A percentile compares a stretch with the other conserved stretches of the same genome.
phyloP scores from a whole-genome alignment of 768 basidiomycete species.

The Boletus eberwhitei region DNA sequence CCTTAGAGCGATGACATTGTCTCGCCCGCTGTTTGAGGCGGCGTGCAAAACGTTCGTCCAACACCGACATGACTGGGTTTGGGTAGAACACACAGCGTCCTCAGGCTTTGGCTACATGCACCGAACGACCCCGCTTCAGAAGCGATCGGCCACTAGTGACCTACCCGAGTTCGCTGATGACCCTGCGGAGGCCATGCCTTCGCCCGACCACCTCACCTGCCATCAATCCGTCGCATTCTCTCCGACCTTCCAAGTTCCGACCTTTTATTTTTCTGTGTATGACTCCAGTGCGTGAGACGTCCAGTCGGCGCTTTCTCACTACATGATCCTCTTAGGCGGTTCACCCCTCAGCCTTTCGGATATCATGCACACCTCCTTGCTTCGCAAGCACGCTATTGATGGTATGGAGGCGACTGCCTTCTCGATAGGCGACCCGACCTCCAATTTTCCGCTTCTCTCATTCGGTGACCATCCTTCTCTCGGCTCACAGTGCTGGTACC shows the following conservation, averaged over 20 bases:
- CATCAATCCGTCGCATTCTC: constrained; percentile 74
- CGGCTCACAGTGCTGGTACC: constrained; percentile 74
- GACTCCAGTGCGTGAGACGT: constrained; percentile 55
- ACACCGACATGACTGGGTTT: constrained; percentile 49
- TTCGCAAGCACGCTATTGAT: constrained; percentile 47
- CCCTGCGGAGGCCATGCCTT: constrained; percentile 34
- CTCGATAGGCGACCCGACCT: constrained; percentile 47
- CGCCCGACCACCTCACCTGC: constrained; percentile 40
- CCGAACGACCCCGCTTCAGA: constrained; percentile 31
- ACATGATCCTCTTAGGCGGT: constrained; percentile 49
- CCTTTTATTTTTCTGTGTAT: constrained; percentile 77
- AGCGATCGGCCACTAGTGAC: constrained; percentile 3
- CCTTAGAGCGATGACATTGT: constrained; percentile 31
- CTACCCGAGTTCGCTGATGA: constrained; percentile 31
- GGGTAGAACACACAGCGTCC: constrained; percentile 57
- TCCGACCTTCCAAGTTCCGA: constrained; percentile 75
- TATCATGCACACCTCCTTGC: constrained; percentile 55
- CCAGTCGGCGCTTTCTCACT: constrained; percentile 12
- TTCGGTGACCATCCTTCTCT: constrained; percentile 85
- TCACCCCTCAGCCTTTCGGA: constrained; percentile 54
- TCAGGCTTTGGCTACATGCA: constrained; percentile 48
- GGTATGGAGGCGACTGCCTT: constrained; percentile 48
- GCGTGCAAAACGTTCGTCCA: constrained; percentile 53
- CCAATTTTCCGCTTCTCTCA: constrained; percentile 73
- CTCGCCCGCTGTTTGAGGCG: constrained; percentile 57